Evolutionary conservation across 495 filamentous ascomycete genomes (phyloP), one percentile per base, ranked within the genome.

Genomic region (Pyrenopolyporus hunteri): DNA sequence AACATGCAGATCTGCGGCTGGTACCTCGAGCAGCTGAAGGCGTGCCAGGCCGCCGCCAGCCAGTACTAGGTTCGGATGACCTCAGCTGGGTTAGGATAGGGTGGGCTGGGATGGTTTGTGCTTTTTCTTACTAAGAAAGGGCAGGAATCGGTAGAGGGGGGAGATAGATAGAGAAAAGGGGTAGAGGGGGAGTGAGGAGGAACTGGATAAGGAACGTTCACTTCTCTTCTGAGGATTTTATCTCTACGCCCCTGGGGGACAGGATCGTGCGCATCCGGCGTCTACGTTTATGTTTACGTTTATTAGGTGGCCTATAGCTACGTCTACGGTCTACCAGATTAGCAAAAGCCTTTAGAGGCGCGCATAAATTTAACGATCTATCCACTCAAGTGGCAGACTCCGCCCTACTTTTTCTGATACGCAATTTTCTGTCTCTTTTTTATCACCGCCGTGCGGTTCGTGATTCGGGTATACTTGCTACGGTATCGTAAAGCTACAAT

Each of bases 11-110:
- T 96, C 68, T 98, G 94, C 79, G 86, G 87, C 60, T 98, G 94
- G 94, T 98, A 98, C 74, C 76, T 98, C 67, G 93, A 98, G 75
- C 94, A 98, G 84, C 80, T 98, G 73, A 96, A 97, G 83, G 91
- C 93, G 46, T 98, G 93, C 83, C 93, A 98, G 83, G 78, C 82
- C 67, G 91, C 93, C 67, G 90, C 93, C 48, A 89, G 81, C 76
- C 89, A 87, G 73, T 96, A 95, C 80, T 97, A 90, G 74, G 54
- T 16, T 25, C 11, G 3, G 31, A n/a, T 13, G 11, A 33, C 9
- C 31, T 40, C 17, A 20, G 19, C 17, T 26, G n/a, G 19, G 1
- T 2, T 13, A n/a, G n/a, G n/a, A 16, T 45, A n/a, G 40, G 4
- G 40, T 40, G 19, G 40, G 40, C 10, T 26, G 22, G 40, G 11